Base-by-base conservation (phyloP, 2,329 filamentous ascomycete genomes). In the Lasiodiplodia citricola region DNA sequence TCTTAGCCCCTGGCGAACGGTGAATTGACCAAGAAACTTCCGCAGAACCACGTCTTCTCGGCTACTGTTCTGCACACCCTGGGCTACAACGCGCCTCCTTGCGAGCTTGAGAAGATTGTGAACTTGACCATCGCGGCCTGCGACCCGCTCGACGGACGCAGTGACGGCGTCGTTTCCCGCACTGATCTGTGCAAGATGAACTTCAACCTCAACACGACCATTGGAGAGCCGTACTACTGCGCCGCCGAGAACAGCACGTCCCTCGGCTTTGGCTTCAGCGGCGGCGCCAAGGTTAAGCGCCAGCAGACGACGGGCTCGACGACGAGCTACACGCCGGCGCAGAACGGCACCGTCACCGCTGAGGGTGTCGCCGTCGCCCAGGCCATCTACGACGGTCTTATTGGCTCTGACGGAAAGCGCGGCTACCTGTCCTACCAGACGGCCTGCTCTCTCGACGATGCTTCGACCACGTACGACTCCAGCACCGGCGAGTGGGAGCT, bases 51-150 rank as follows among this genome's bases (percentile, higher is more conserved):
- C 69, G 72, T 85, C 3, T 77, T 76, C 10, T 74, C 78, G 16
- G 76, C 79, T 37, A 75, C 82, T 8, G 75, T 83, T 54, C 80
- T 84, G 73, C 70, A 78, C 64, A 79, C 75, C 0, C 69, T 79
- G 16, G 76, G 75, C 63, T 85, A 85, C 72, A 82, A 76, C 67
- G 83, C 80, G 14, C 79, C 76, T 21, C 78, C 80, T 14, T 84
- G 83, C 71, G 84, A 85, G 62, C 72, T 87, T 16, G 77, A 80
- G 6, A 83, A 82, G 72, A 87, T 88, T 56, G 80, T 85, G 23
- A 88, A 87, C 72, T 78, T 80, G 50, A 88, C 86, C 5, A 87
- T 88, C 57, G 77, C 78, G 1, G 82, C 82, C 44, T 89, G 87
- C 63, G 87, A 89, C 70, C 77, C 81, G 8, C 78, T 89, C 6